These are phyloP conservation scores for Reticulascus tulasneorum DNA, from an alignment of 2,329 filamentous ascomycete genomes.

Conservation along the genomic window DNA sequence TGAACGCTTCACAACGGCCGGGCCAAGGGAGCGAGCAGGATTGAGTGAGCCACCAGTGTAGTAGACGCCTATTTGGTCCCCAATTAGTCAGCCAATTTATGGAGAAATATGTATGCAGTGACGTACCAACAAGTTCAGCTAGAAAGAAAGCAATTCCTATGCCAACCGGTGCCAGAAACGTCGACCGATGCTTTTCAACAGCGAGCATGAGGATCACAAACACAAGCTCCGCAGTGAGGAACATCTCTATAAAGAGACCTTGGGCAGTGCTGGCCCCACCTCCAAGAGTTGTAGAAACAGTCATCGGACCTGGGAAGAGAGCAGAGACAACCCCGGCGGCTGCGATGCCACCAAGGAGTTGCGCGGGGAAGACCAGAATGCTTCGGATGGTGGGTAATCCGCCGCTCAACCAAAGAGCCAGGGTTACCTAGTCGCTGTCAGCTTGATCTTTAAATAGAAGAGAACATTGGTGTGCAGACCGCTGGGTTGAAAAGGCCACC, in stretches of 20 bases:
- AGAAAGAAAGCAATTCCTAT: slow-evolving; percentile 71
- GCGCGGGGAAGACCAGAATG: slow-evolving; percentile 48
- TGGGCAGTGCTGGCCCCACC: slow-evolving; percentile 47
- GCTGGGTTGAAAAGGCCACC: slow-evolving; percentile 50
- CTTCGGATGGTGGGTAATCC: slow-evolving; percentile 51
- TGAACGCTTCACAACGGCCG: slow-evolving; percentile 34
- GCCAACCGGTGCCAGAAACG: slow-evolving; percentile 66
- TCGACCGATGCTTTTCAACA: slow-evolving; percentile 69
- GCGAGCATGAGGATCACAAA: slow-evolving; percentile 67
- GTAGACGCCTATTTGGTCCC: slow-evolving; percentile 32
- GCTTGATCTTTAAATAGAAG: not conserved
- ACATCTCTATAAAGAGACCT: slow-evolving; percentile 64
- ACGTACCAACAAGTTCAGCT: slow-evolving; percentile 35
- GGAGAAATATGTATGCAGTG: not conserved
- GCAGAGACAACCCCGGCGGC: slow-evolving; percentile 54
- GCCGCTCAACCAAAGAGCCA: slow-evolving; percentile 56
- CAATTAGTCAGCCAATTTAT: not conserved
- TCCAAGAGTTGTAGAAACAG: slow-evolving; percentile 53
- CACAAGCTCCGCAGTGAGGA: slow-evolving; percentile 60
- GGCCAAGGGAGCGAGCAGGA: slow-evolving; percentile 47
- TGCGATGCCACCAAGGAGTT: slow-evolving; percentile 56
- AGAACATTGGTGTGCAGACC: slow-evolving; percentile 33
- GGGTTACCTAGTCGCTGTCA: slow-evolving; percentile 38
- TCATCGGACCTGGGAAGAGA: slow-evolving; percentile 53
- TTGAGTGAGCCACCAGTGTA: slow-evolving; percentile 47